A percentile compares a stretch with the other conserved stretches of the same genome.
Evolutionary conservation across 2,329 filamentous ascomycete genomes (phyloP).

Genomic region (Trichoderma aggressivum): DNA sequence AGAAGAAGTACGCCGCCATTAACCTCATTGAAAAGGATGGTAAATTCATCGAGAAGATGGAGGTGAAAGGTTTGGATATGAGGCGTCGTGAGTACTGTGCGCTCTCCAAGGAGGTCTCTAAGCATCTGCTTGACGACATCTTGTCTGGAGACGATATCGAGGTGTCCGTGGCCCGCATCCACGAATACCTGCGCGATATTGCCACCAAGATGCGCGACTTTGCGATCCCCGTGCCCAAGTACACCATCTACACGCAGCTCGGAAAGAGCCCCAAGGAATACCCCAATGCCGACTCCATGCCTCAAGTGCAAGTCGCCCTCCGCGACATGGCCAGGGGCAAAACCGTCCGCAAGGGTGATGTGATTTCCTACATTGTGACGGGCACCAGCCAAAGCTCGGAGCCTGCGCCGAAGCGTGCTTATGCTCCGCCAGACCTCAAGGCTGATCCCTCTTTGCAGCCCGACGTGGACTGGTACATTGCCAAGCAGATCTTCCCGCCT

Average conservation of each 20-base stretch:
- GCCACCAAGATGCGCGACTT: conserved; percentile 81
- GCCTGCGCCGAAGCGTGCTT: conserved; percentile 81
- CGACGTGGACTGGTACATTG: conserved; percentile 96
- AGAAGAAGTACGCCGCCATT: conserved; percentile 99
- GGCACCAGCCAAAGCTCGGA: conserved; percentile 64
- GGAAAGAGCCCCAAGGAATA: conserved; percentile 93
- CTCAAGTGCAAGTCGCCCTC: conserved; percentile 91
- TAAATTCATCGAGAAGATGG: conserved; percentile 89
- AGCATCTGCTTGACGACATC: conserved; percentile 86
- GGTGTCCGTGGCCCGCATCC: conserved; percentile 80
- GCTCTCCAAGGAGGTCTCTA: conserved; percentile 91
- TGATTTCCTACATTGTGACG: conserved; percentile 94
- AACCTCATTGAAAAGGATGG: conserved; percentile 87
- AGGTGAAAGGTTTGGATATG: conserved; percentile 98
- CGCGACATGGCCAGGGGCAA: conserved; percentile 85
- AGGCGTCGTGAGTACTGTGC: conserved; percentile 94
- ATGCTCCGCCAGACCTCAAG: conserved; percentile 79
- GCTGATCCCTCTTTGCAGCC: conserved; percentile 70
- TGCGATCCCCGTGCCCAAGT: conserved; percentile 73
- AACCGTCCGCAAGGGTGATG: conserved; percentile 85
- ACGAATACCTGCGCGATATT: conserved; percentile 88
- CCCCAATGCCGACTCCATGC: conserved; percentile 91
- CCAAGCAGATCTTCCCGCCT: conserved; percentile 97
- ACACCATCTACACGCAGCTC: conserved; percentile 96
- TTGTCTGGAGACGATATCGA: conserved; percentile 92